Base-by-base conservation (phyloP, 345 rosid species). In the Geranium rotundifolium region DNA sequence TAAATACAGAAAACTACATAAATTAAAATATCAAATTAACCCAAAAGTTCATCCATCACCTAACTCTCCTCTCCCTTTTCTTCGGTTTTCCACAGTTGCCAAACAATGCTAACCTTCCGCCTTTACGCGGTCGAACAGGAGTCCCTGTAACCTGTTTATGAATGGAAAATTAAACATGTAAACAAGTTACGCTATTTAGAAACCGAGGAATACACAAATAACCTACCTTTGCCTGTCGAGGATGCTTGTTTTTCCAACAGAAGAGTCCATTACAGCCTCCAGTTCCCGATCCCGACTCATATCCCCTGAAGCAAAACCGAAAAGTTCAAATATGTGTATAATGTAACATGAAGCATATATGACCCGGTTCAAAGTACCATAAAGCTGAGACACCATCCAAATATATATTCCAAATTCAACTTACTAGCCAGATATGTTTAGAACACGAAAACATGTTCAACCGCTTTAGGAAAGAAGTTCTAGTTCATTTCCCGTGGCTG, bases 211-310 rank as follows among this genome's bases (percentile, higher is more conserved):
- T 46, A 14, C 52, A 46, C 52, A 46, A 46, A 3, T 46, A 62
- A 19, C 78, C 56, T 66, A 87, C 99, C 96, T 86, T 87, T 65
- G 52, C 80, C 73, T 73, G 79, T 64, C 60, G 77, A 1, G 13
- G 82, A 73, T 80, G 67, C 71, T 75, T 85, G 62, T 64, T 70
- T 68, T 85, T 87, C 99, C 99, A 93, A 73, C 97, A 93, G 79
- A 90, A 75, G 58, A 93, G 79, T 39, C 81, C 76, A 49, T 85
- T 80, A 78, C 99, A 93, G 58, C 97, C 97, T 60, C 90, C 82
- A 20, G 71, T 72, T 56, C 79, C 84, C 17, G 99, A 69, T 50
- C 95, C 86, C 64, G 99, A 86, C 67, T 93, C 99, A 9, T 87
- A 90, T 52, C 86, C 90, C 80, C 96, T 93, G 61, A 39, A 72